phyloP scores from a whole-genome alignment of 805 yeast genomes.

The Kurtzmaniella fragi region DNA sequence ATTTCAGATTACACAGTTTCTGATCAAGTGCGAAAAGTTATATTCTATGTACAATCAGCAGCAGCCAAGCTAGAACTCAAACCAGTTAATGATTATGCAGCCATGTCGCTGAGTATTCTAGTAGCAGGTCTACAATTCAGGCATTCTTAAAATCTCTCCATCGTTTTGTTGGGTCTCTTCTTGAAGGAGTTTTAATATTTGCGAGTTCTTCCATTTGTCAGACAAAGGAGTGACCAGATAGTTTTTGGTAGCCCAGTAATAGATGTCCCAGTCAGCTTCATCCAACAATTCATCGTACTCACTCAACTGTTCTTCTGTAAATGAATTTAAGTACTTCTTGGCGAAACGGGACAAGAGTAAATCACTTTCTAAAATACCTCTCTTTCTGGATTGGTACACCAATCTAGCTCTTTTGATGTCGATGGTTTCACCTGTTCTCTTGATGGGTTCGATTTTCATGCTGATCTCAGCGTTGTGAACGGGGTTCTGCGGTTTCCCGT shows the following conservation, averaged over 20 bases:
- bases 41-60: too few species aligned
- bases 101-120: too few species aligned
- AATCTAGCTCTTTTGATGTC: conserved; percentile 82
- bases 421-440: conserved; percentile 65
- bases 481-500: conserved; percentile 41
- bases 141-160: conserved; percentile 81
- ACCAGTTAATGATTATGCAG: too few species aligned
- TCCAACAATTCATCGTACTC: conserved; percentile 85
- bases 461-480: conserved; percentile 17
- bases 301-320: conserved; percentile 62
- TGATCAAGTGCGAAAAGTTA: too few species aligned
- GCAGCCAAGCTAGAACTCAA: too few species aligned
- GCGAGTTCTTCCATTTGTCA: conserved; percentile 71
- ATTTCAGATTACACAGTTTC: too few species aligned
- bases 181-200: conserved; percentile 61
- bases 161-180: conserved; percentile 69
- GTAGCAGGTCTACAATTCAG: conserved; percentile 45
- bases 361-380: conserved; percentile 95
- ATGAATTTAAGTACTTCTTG: conserved; percentile 55
- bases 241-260: conserved; percentile 93
- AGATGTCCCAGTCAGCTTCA: conserved; percentile 98
- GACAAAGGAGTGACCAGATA: conserved; percentile 81
- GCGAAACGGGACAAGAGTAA: conserved; percentile 82
- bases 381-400: conserved; percentile 84
- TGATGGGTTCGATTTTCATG: conserved; percentile 72